A percentile compares a stretch with the other conserved stretches of the same genome.
phyloP scores from a whole-genome alignment of 2,329 filamentous ascomycete genomes.

The Sporothrix brunneoviolacea region DNA sequence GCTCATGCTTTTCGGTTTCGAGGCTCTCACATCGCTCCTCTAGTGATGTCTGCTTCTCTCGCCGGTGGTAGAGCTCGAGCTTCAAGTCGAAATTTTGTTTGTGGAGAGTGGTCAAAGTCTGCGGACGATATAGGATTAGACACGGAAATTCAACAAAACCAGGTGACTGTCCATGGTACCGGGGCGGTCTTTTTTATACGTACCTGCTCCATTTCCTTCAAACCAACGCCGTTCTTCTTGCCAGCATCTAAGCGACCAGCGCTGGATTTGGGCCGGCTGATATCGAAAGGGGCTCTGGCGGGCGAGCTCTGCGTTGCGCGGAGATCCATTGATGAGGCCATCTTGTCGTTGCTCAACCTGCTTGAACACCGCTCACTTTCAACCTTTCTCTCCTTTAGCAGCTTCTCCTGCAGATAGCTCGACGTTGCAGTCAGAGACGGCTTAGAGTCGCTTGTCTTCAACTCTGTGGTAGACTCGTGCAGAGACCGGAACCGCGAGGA shows the following conservation, averaged over 20 bases:
- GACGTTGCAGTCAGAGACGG: conserved; percentile 37
- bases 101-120: conserved; percentile 61
- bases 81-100: conserved; percentile 76
- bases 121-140: not conserved
- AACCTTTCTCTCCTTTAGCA: conserved; percentile 44
- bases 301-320: conserved; percentile 35
- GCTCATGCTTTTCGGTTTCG: conserved; percentile 52
- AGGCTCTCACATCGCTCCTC: conserved; percentile 40
- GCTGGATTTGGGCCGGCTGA: conserved; percentile 38
- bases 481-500: conserved; percentile 6
- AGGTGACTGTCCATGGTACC: not conserved
- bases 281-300: conserved; percentile 28
- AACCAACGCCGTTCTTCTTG: conserved; percentile 50
- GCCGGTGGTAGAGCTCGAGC: conserved; percentile 62
- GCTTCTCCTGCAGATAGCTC: conserved; percentile 47
- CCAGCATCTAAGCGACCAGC: conserved; percentile 30
- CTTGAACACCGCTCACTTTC: conserved; percentile 40
- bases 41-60: conserved; percentile 54
- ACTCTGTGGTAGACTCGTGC: conserved; percentile 30
- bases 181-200: too few species aligned
- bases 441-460: conserved; percentile 32
- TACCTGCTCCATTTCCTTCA: conserved; percentile 64
- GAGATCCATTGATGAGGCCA: conserved; percentile 34
- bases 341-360: conserved; percentile 30
- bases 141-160: not conserved